A percentile compares a stretch with the other conserved stretches of the same genome.
Evolutionary conservation across 2,329 filamentous ascomycete genomes (phyloP).

Genomic region (Colletotrichum tropicale): DNA sequence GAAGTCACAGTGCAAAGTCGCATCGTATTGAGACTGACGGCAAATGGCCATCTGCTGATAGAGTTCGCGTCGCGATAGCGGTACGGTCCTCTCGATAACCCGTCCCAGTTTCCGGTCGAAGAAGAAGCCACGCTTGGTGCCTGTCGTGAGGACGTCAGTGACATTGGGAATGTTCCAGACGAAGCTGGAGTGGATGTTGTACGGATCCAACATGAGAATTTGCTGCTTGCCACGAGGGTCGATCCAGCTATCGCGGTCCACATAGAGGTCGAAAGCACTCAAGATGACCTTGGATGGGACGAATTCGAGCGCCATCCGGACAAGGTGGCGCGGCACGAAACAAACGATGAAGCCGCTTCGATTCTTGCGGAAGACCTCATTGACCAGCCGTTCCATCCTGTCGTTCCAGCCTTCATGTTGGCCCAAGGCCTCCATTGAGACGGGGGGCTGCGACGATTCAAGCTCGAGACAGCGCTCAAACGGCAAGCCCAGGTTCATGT

Average conservation of each 20-base stretch:
- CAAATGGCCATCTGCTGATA: not conserved
- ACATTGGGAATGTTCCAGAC: not conserved
- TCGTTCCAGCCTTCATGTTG: not conserved
- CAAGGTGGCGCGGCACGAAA: not conserved
- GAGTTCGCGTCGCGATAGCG: not conserved
- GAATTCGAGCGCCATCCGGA: not conserved
- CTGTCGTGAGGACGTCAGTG: not conserved
- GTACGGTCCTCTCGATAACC: not conserved
- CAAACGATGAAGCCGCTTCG: not conserved
- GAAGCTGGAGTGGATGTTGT: not conserved
- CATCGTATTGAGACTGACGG: not conserved
- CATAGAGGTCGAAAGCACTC: not conserved
- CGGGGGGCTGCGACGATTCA: not conserved
- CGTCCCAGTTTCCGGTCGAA: not conserved
- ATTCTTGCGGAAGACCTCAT: not conserved
- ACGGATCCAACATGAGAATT: not conserved
- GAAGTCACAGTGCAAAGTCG: not conserved
- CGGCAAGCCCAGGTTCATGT: not conserved
- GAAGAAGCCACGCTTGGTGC: not conserved
- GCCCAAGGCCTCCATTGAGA: not conserved
- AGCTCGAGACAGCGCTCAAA: not conserved
- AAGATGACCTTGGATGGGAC: not conserved
- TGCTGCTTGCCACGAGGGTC: not conserved
- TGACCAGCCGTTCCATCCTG: not conserved
- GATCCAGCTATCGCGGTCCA: not conserved